Evolutionary conservation across 257 asterid genomes (phyloP).

Genomic region (Catharanthus roseus): DNA sequence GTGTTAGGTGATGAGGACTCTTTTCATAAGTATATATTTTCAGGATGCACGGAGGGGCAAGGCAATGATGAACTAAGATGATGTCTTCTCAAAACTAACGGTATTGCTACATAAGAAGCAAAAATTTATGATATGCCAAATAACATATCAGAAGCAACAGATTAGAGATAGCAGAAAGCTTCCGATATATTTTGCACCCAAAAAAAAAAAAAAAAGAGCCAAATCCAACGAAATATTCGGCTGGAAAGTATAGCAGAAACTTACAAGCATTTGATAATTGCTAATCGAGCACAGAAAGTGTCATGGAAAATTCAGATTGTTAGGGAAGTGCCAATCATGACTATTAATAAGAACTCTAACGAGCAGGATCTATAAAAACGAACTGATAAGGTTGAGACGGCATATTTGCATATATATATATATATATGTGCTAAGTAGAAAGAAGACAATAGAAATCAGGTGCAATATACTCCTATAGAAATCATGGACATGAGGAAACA

Average conservation of each 20-base stretch:
- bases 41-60: too few species aligned
- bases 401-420: background rate
- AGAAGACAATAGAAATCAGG: slow-evolving; percentile 5
- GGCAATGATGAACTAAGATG: too few species aligned
- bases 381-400: background rate
- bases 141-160: background rate
- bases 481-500: slow-evolving; percentile 4
- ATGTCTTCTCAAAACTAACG: background rate
- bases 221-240: background rate
- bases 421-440: background rate
- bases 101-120: background rate
- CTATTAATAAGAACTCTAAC: background rate
- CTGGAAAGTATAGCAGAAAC: background rate
- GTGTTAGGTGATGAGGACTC: background rate
- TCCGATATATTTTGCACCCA: background rate
- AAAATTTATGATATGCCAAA: background rate
- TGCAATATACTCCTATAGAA: background rate
- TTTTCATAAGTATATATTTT: background rate
- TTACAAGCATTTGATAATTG: too few species aligned
- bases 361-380: background rate
- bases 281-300: background rate
- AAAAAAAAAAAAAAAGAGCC: background rate
- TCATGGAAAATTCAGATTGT: background rate
- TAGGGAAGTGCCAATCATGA: background rate
- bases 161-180: background rate